These are phyloP conservation scores for Luzula sylvatica DNA, from an alignment of 176 grass and related monocot genomes.

Conservation along the genomic window DNA sequence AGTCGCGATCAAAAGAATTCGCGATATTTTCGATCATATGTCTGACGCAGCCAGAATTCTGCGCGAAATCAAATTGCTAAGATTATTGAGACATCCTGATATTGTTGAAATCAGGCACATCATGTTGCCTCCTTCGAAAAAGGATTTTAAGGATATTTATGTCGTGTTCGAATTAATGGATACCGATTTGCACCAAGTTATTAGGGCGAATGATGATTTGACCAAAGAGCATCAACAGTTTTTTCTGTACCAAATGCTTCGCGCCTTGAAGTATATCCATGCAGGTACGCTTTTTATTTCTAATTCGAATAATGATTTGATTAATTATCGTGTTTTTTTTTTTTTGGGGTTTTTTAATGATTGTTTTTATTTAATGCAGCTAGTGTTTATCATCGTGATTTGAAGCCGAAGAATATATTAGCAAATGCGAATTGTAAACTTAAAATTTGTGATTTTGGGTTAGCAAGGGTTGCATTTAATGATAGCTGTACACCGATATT, in stretches of 20 bases:
- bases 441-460: slow-evolving; percentile 97
- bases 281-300: slow-evolving; percentile 33
- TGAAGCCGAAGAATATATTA: slow-evolving; percentile 98
- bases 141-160: slow-evolving; percentile 82
- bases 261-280: slow-evolving; percentile 93
- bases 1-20: slow-evolving; percentile 91
- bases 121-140: slow-evolving; percentile 73
- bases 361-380: slow-evolving; percentile 37
- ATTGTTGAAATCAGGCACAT: slow-evolving; percentile 97
- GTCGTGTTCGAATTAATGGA: slow-evolving; percentile 97
- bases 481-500: slow-evolving; percentile 80
- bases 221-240: slow-evolving; percentile 92
- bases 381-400: slow-evolving; percentile 96
- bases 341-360: background rate
- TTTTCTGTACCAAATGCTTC: slow-evolving; percentile 94
- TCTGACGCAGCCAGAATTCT: slow-evolving; percentile 84
- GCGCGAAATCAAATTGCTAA: slow-evolving; percentile 87
- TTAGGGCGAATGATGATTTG: slow-evolving; percentile 92
- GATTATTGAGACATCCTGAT: slow-evolving; percentile 74
- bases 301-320: background rate
- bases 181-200: slow-evolving; percentile 93
- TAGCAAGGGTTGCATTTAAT: slow-evolving; percentile 94
- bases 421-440: slow-evolving; percentile 98
- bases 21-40: slow-evolving; percentile 78
- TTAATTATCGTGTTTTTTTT: background rate